phyloP scores from a whole-genome alignment of 2,329 filamentous ascomycete genomes.

The Aspergillus sp. region DNA sequence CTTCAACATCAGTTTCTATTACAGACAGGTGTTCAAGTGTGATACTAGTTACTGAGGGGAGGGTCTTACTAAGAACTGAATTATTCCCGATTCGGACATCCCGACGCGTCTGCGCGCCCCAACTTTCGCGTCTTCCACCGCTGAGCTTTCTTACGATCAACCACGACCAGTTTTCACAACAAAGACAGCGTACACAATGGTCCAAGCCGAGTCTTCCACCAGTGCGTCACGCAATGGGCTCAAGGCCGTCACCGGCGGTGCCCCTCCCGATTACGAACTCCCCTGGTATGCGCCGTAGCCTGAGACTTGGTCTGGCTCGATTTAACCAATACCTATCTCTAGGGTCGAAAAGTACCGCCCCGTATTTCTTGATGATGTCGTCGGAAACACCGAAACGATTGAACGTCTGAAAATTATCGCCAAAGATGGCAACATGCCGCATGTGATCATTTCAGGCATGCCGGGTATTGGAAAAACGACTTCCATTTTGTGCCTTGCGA shows the following conservation, averaged over 20 bases:
- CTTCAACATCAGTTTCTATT: no score
- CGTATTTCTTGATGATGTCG: conserved; percentile 90
- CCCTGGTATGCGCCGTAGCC: conserved; percentile 41
- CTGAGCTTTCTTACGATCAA: not conserved
- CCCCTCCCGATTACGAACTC: conserved; percentile 46
- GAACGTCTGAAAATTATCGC: conserved; percentile 97
- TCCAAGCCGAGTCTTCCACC: conserved; percentile 47
- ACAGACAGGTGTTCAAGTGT: no score
- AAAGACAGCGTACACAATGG: conserved; percentile 25
- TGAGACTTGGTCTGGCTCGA: not conserved
- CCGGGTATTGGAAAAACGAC: conserved; percentile 98
- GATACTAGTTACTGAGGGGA: no score
- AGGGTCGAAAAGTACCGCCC: conserved; percentile 99
- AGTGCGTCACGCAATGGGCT: conserved; percentile 41
- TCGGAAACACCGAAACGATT: conserved; percentile 96
- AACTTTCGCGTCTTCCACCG: conserved; percentile 25
- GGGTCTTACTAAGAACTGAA: not conserved
- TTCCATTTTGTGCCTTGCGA: conserved; percentile 85
- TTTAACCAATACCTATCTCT: conserved; percentile 14
- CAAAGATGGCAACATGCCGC: conserved; percentile 98
- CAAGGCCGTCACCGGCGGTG: conserved; percentile 38
- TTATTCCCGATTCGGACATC: conserved; percentile 6
- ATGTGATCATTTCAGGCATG: conserved; percentile 99
- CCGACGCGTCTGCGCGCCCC: conserved; percentile 23
- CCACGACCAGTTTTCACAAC: not conserved